These are phyloP conservation scores for Saccharomycopsis vini DNA, from an alignment of 805 yeast species.

Conservation along the genomic window DNA sequence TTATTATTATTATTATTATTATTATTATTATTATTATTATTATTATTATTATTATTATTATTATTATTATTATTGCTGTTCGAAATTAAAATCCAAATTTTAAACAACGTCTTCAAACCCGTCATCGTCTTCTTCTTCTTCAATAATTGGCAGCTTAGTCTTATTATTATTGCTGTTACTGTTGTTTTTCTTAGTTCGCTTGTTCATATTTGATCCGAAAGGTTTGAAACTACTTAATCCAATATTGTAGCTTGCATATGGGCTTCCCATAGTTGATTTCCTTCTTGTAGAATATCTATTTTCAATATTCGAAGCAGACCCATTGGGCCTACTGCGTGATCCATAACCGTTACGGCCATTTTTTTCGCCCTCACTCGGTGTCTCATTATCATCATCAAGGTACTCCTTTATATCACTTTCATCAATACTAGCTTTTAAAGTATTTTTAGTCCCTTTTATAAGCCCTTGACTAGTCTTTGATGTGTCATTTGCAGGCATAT, in stretches of 20 bases:
- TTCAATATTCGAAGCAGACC: neutral
- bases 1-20: too few relatives aligned
- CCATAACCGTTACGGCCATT: too few relatives aligned
- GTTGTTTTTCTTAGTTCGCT: neutral
- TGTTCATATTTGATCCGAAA: neutral
- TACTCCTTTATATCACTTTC: neutral
- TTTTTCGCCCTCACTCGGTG: too few relatives aligned
- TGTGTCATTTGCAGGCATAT: neutral
- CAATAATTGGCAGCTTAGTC: neutral
- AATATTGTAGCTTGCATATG: constrained; percentile 5
- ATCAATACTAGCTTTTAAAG: neutral
- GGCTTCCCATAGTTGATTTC: constrained; percentile 17
- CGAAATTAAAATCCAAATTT: neutral
- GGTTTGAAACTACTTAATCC: constrained; percentile 1
- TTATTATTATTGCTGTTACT: neutral
- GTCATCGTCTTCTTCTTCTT: constrained; percentile 7
- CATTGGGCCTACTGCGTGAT: neutral
- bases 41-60: too few relatives aligned
- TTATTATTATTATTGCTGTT: too few relatives aligned
- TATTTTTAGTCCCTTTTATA: neutral
- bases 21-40: too few relatives aligned
- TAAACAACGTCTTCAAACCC: neutral
- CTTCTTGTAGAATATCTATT: constrained; percentile 9
- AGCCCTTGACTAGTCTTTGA: neutral
- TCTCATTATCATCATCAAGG: neutral